phyloP scores from a whole-genome alignment of 2,329 filamentous ascomycete species.

The Davidsoniella eucalypti region DNA sequence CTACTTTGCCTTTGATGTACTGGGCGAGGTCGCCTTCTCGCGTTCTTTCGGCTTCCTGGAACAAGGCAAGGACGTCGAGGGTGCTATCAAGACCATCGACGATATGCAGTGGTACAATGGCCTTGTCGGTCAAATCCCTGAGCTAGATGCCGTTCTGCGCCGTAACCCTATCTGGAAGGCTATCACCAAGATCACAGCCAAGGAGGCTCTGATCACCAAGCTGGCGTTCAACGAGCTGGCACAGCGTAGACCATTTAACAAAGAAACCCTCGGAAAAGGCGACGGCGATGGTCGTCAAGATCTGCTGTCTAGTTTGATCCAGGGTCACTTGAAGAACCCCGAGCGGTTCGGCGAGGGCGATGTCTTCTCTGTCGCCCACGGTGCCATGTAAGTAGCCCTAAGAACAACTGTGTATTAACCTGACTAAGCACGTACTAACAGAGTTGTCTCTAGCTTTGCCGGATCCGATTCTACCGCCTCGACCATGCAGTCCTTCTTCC shows the following conservation, averaged over 20 bases:
- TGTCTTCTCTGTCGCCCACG: conserved; percentile 40
- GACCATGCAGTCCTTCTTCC: conserved; percentile 41
- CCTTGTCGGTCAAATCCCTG: conserved; percentile 33
- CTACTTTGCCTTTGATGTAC: conserved; percentile 16
- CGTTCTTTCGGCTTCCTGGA: conserved; percentile 24
- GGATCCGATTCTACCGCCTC: conserved; percentile 45
- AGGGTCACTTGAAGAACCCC: conserved; percentile 34
- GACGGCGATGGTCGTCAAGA: conserved; percentile 31
- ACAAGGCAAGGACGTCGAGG: conserved; percentile 13
- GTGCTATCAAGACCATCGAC: conserved; percentile 26
- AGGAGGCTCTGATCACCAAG: conserved; percentile 32
- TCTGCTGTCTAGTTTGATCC: conserved; percentile 33
- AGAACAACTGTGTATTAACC: background rate
- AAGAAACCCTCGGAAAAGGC: conserved; percentile 26
- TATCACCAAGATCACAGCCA: conserved; percentile 25
- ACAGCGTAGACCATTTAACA: conserved; percentile 29
- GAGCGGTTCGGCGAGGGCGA: conserved; percentile 32
- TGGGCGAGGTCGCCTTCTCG: conserved; percentile 22
- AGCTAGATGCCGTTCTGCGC: conserved; percentile 30
- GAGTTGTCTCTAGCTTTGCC: conserved; percentile 27
- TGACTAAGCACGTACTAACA: background rate
- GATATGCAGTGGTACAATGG: conserved; percentile 36
- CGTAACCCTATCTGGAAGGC: conserved; percentile 30
- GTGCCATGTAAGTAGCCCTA: conserved; percentile 30
- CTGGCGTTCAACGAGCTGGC: conserved; percentile 34